Base-by-base conservation (phyloP, 768 basidiomycete genomes). In the Lactarius akahatsu region DNA sequence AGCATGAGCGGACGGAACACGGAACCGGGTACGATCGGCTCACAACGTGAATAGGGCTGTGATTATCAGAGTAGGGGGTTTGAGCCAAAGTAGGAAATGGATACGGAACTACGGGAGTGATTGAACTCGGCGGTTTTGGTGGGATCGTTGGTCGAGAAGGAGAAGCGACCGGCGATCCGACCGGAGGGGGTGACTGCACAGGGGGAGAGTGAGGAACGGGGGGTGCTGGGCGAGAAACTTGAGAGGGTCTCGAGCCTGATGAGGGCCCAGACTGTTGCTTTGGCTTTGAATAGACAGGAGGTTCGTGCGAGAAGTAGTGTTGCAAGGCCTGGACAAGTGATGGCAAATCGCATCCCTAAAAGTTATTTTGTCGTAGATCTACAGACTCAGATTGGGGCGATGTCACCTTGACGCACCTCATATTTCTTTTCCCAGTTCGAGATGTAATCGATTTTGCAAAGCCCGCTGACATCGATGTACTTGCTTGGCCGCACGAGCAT, bases 221-320 rank as follows among this genome's bases (percentile, higher is more conserved):
- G 57, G 73, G 68, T 26, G 70, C 66, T 28, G 72, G 70, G 6
- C 68, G 72, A 23, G 76, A 59, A 7, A 71, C 47, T 32, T 71
- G 52, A 3, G 73, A 70, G 64, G 71, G 64, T 43, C 72, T 59
- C 65, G 65, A 67, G 50, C 65, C 15, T 18, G 57, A 0, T 9
- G 57, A 32, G 38, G 71, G 70, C 43, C 73, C 64, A 70, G 70
- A 67, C 70, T 69, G 67, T 30, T 73, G 68, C 71, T 80, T 83
- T 18, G 92, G 89, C 76, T 90, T 94, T 38, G 96, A 87, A 74
- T 95, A 97, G 18, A 98, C 86, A 8, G 96, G 96, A 52, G 96
- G 96, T 56, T 87, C 83, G 36, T 81, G 81, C 26, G 93, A 96
- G 78, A 98, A 98, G 63, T 89, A 82, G 47, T 86, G 82, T 70